Evolutionary conservation across 441 rosid species (phyloP), one percentile per base, ranked within the genome.

Genomic region (Eruca vesicaria): DNA sequence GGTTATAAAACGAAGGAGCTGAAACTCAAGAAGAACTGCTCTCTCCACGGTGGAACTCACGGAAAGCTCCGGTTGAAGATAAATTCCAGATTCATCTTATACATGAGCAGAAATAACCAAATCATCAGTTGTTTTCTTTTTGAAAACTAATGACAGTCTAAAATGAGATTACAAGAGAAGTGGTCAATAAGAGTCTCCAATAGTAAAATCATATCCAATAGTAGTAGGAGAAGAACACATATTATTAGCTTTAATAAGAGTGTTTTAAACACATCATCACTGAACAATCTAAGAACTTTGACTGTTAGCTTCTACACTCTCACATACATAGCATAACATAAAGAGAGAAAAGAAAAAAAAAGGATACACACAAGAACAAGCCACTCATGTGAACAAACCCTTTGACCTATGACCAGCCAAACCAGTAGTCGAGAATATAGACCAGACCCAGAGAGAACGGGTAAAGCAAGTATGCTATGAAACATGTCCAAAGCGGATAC

Each of bases 391-490:
- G 66, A 32, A 41, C 38, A 36, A 70, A 29, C 74, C 33, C 16
- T 53, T 36, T 19, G 19, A 12, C 23, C 80, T 92, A 90, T 6
- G 95, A 95, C 84, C 0, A 91, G 0, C 79, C 98, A 93, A n/a
- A 91, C 97, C 0, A 95, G n/a, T n/a, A n/a, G n/a, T n/a, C 85
- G 55, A 91, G 79, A 72, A 95, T 93, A n/a, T n/a, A n/a, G 29
- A 91, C 88, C 41, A 83, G 71, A 93, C 98, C 84, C n/a, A n/a
- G n/a, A n/a, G n/a, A n/a, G n/a, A n/a, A n/a, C n/a, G n/a, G n/a
- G n/a, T n/a, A n/a, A n/a, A n/a, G n/a, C n/a, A n/a, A n/a, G n/a
- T n/a, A n/a, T n/a, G n/a, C n/a, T n/a, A n/a, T n/a, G n/a, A n/a
- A n/a, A n/a, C n/a, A n/a, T n/a, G n/a, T n/a, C n/a, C n/a, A n/a